These are phyloP conservation scores for Emmonsiellopsis sp. DNA, from an alignment of 2,329 filamentous ascomycete species.

Conservation along the genomic window DNA sequence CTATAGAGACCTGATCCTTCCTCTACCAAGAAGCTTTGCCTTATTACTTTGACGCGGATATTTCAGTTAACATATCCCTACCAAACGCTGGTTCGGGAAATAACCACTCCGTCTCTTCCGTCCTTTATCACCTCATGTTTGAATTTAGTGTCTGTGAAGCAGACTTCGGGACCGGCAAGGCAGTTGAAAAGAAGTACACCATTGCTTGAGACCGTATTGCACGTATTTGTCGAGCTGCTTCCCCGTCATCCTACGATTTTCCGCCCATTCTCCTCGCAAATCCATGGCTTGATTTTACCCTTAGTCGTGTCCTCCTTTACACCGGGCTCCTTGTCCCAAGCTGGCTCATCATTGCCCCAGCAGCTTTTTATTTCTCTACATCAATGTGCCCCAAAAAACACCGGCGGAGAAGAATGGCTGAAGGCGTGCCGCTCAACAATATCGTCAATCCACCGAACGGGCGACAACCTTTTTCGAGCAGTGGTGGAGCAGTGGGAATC, in stretches of 20 bases:
- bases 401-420: conserved; percentile 67
- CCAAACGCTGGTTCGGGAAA: conserved; percentile 73
- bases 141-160: conserved; percentile 49
- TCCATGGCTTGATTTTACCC: conserved; percentile 50
- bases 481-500: conserved; percentile 77
- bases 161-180: conserved; percentile 23
- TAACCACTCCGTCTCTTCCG: conserved; percentile 73
- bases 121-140: conserved; percentile 65
- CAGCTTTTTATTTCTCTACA: conserved; percentile 62
- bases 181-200: conserved; percentile 32
- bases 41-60: conserved; percentile 72
- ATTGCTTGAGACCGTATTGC: conserved; percentile 58
- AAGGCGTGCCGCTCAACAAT: conserved; percentile 55
- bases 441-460: conserved; percentile 57
- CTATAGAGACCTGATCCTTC: conserved; percentile 64
- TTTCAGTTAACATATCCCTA: conserved; percentile 75
- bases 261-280: conserved; percentile 62
- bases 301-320: conserved; percentile 56
- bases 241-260: conserved; percentile 77
- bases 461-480: conserved; percentile 68
- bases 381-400: conserved; percentile 71
- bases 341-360: conserved; percentile 50
- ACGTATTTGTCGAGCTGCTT: conserved; percentile 61
- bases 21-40: conserved; percentile 63
- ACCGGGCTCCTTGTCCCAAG: conserved; percentile 38